phyloP scores from a whole-genome alignment of 257 asterid species.

The Cruciata laevipes region DNA sequence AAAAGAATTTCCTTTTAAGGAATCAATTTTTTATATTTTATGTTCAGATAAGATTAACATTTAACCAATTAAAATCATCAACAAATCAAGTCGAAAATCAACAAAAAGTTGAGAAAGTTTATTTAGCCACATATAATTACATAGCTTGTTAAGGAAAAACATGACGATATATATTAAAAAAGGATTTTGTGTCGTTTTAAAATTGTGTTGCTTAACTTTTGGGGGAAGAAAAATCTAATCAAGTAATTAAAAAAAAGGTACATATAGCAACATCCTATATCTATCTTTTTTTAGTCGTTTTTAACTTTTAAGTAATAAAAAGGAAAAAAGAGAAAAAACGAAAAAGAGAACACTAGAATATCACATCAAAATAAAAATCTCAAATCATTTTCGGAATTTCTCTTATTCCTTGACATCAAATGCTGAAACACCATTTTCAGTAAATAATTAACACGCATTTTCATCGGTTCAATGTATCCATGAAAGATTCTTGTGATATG shows the following conservation, averaged over 20 bases:
- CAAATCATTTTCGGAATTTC: background rate
- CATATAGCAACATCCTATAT: background rate
- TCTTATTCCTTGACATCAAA: background rate
- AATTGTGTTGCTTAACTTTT: background rate
- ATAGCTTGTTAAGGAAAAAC: background rate
- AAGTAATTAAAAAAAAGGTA: background rate
- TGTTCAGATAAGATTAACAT: too few species aligned
- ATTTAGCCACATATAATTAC: background rate
- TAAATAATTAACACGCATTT: background rate
- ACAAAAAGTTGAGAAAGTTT: background rate
- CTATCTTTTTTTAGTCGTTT: slow-evolving; percentile 2
- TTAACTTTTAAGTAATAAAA: background rate
- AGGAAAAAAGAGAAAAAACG: background rate
- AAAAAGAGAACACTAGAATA: background rate
- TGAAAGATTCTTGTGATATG: background rate
- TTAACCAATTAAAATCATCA: background rate
- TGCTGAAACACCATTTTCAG: background rate
- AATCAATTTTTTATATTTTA: too few species aligned
- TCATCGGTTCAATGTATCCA: background rate
- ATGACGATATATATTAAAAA: background rate
- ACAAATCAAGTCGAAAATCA: background rate
- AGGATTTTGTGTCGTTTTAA: background rate
- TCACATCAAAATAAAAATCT: slow-evolving; percentile 3
- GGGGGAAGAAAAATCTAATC: background rate
- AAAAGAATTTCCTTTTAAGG: too few species aligned